Base-by-base conservation (phyloP, 176 grass and related monocot species). In the Avena eriantha region DNA sequence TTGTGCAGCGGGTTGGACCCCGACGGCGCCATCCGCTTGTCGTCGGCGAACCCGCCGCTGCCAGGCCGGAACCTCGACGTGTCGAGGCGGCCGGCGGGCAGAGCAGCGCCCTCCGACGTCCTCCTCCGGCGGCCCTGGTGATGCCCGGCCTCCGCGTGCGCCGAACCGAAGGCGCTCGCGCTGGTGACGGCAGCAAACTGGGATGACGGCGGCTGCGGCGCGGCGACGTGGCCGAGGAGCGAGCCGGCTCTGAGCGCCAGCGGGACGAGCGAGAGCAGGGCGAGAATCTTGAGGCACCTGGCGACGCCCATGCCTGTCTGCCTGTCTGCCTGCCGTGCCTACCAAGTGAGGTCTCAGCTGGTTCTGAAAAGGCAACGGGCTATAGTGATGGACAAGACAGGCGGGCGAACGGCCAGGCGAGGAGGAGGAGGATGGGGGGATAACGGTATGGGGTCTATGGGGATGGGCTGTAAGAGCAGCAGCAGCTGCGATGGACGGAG, bases 1-100 rank as follows among this genome's bases (percentile, higher is more conserved):
- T 94, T 92, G 89, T 94, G 92, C 57, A 94, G 92, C 46, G 92
- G 92, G 34, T 94, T 92, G 47, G 89, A 89, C 10, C 92, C 92
- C 31, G 89, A 86, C 33, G 92, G 89, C 78, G 87, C 86, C 46
- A 94, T 79, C 90, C 92, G 59, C 92, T 94, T 89, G 45, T 94
- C 89, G 48, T 87, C 89, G 60, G 65, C 79, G 41, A 91, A 82
- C 63, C 33, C 80, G 70, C 19, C 61, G 1, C 0, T 19, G 26
- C 0, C 23, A 16, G 3, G 87, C 17, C 80, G 58, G 75, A 57
- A 11, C 69, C 78, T 87, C 69, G 80, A n/a, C 39, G 69, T 0
- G 54, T 51, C 12, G 24, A 76, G n/a, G n/a, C n/a, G 68, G 60
- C 11, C 24, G 57, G 47, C 63, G 33, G 24, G 50, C 13, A 53